Percentiles rank a stretch among this genome's conserved stretches.
These are phyloP conservation scores for Calcarisporium arbuscula DNA, from an alignment of 2,329 filamentous ascomycete genomes.

Conservation along the genomic window DNA sequence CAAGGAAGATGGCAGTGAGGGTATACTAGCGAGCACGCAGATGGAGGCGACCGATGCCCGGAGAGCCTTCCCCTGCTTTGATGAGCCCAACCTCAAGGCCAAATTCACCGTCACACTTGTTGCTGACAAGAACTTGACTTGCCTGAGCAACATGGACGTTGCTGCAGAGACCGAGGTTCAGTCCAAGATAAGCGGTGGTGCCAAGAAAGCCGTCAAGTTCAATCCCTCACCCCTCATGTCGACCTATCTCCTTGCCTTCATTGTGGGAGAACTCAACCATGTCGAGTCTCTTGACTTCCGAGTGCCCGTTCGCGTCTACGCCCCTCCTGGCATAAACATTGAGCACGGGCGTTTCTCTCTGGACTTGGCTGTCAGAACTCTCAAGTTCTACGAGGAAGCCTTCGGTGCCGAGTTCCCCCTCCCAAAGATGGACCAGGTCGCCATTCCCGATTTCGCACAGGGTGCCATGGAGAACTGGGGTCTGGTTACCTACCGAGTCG, in stretches of 20 bases:
- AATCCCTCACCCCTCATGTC: conserved; percentile 92
- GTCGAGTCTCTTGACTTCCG: conserved; percentile 90
- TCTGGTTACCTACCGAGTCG: background rate
- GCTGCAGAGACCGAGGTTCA: conserved; percentile 66
- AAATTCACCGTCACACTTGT: conserved; percentile 87
- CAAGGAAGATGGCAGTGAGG: conserved; percentile 67
- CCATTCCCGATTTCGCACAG: conserved; percentile 47
- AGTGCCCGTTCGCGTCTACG: conserved; percentile 88
- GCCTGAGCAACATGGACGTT: conserved; percentile 95
- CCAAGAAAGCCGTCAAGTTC: conserved; percentile 76
- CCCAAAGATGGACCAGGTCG: conserved; percentile 45
- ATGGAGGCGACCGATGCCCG: conserved; percentile 96
- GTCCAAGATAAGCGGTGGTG: conserved; percentile 31
- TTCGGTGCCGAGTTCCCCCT: conserved; percentile 71
- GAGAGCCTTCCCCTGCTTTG: conserved; percentile 91
- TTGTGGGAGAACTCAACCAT: conserved; percentile 88
- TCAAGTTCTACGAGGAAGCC: conserved; percentile 41
- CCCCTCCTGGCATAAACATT: conserved; percentile 80
- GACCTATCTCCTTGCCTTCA: conserved; percentile 89
- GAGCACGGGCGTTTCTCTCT: conserved; percentile 34
- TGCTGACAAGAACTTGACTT: conserved; percentile 84
- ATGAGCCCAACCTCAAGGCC: conserved; percentile 90
- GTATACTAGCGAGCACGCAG: conserved; percentile 83
- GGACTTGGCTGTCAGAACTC: background rate
- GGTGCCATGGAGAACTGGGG: background rate